These are phyloP conservation scores for Myrica gale DNA, from an alignment of 306 rosid species.

Conservation along the genomic window DNA sequence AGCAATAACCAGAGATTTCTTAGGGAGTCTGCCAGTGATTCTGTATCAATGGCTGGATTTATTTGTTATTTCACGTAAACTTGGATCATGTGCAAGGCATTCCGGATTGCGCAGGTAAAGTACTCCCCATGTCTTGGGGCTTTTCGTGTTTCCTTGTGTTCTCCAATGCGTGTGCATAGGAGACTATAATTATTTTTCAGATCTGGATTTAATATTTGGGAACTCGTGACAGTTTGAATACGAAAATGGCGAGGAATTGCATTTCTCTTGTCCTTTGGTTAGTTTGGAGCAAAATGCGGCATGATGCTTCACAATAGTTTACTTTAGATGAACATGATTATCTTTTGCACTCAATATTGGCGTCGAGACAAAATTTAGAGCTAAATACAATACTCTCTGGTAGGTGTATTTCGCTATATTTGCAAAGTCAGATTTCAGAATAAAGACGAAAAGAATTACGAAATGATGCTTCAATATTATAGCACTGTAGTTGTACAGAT, in stretches of 20 bases:
- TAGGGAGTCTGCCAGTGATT: neutral
- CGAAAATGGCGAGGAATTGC: neutral
- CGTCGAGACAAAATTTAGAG: too few species aligned
- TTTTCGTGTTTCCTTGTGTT: too few species aligned
- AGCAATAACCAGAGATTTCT: neutral
- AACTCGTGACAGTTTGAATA: neutral
- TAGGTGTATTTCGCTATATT: too few species aligned
- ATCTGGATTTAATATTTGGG: neutral
- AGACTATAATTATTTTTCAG: neutral
- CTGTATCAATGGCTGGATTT: neutral
- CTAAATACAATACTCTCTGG: too few species aligned
- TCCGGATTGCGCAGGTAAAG: too few species aligned
- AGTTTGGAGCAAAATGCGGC: neutral
- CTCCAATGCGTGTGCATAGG: neutral
- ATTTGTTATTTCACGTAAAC: neutral
- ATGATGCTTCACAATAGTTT: neutral
- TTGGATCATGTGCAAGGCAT: too few species aligned
- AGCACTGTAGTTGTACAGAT: too few species aligned
- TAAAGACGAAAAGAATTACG: too few species aligned
- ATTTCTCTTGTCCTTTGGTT: neutral
- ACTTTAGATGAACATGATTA: too few species aligned
- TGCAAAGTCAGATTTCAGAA: too few species aligned
- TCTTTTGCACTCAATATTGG: too few species aligned
- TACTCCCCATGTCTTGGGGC: neutral
- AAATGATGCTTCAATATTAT: too few species aligned